Evolutionary conservation across 805 yeast species (phyloP), one percentile per base, ranked within the genome.

Genomic region (Kuraishia cidri): DNA sequence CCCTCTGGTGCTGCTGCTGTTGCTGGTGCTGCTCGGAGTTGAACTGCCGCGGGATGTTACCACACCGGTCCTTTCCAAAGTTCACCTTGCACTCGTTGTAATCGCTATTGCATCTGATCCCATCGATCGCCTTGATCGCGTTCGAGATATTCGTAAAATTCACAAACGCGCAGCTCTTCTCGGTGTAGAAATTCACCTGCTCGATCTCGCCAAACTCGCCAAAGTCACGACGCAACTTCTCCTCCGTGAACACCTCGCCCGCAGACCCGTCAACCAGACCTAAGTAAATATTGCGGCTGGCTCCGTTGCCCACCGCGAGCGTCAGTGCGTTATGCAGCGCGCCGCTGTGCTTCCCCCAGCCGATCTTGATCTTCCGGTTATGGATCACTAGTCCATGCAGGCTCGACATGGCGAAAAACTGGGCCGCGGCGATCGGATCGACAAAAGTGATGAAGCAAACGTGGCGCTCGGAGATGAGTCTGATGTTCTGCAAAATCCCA

Each of bases 331-430:
- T 82, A 8, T 94, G 79, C 41, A 90, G 66, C 1, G 95, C 87
- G 8, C 97, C 97, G 5, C 94, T 79, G 52, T 90, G 96, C 57
- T 86, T 88, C 30, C 97, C 98, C 97, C 98, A 90, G 14, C 97
- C 96, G 36, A 90, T 87, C 54, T 84, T 85, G 43, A 90, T 80
- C 47, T 88, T 72, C 47, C 94, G 71, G 52, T 79, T 80, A 51
- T 84, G 94, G 38, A 90, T 81, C 13, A 87, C 73, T 38, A 90
- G 64, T 1, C 96, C 96, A 50, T 87, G 94, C 41, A 87, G 64
- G 48, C 86, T 87, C 43, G 94, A 79, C 83, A 85, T 79, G 6
- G 97, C 97, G 57, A 80, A 90, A 54, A 90, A 90, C 58, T 90
- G 97, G 2, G 96, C 96, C 1, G 97, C 97, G 3, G 97, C 95